Evolutionary conservation across 78 protist genomes (phyloP), one percentile per base, ranked within the genome.

Genomic region (Tieghemostelium lacteum): DNA sequence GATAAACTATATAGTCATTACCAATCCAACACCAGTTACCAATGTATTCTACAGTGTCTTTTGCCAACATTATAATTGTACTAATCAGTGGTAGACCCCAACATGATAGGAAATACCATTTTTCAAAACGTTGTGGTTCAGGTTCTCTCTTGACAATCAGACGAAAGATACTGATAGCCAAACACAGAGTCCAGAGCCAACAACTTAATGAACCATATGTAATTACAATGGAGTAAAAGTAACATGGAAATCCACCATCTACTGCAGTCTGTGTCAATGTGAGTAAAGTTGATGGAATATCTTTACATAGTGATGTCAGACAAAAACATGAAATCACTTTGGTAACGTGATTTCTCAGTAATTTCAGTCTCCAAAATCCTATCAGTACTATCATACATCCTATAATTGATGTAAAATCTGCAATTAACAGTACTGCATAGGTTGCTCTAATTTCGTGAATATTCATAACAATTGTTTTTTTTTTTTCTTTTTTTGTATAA

Each of bases 21-120:
- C 76, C 66, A 66, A 78, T 78, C 88, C 88, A 78, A 40, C 88
- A 78, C 88, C 88, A 78, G 50, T 34, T 55, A 64, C 88, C 88
- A 64, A 67, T n/a, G 22, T 37, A 66, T 20, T 55, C 24, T 28
- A 78, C 88, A 22, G 70, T 54, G 40, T 78, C 64, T n/a, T 66
- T 67, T 0, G 88, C 31, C 40, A 78, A 52, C 88, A 78, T 78
- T 8, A 78, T 60, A 67, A 78, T 67, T 16, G 76, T 55, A 3
- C 61, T n/a, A 52, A 67, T 55, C 26, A 78, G 6, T 54, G 88
- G 88, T 40, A 67, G 6, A 28, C 88, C 88, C 88, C 88, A 78
- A 55, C 76, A 78, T 36, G 40, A n/a, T 5, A 78, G 14, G 33
- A 50, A 66, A 22, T 78, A 78, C 26, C 33, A 78, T 57, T 65